Base-by-base conservation (phyloP, 768 basidiomycete genomes). In the Lepiota brunneoincarnata region DNA sequence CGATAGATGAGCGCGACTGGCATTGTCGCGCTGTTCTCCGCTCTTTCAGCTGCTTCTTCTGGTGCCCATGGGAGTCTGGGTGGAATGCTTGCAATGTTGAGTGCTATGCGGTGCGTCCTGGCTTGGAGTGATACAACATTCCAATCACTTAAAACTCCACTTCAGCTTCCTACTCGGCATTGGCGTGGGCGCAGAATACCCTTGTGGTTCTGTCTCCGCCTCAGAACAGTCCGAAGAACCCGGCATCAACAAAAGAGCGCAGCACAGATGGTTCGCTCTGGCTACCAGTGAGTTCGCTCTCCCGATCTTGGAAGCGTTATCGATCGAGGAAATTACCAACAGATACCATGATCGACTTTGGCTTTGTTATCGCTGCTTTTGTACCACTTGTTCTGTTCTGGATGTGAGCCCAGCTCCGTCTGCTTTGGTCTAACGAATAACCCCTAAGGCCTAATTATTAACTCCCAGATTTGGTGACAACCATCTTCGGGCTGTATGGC, bases 161-260 rank as follows among this genome's bases (percentile, higher is more conserved):
- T 58, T 52, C 55, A 91, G 91, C 6, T 95, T 95, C 75, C 68
- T 97, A 1, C 76, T 94, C 41, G 95, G 95, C 35, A 87, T 95
- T 50, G 93, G 93, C 20, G 78, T 93, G 0, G 91, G 92, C 4
- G 90, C 89, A 4, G 90, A 91, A 67, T 95, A 95, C 59, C 94
- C 94, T 6, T 91, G 91, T 58, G 93, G 94, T 21, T 89, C 87
- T 0, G 91, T 93, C 14, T 89, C 92, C 4, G 88, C 87, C 6
- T 87, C 91, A 1, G 95, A 97, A 64, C 90, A 93, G 63, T 89
- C 92, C 2, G 95, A 97, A 67, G 89, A 91, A 66, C 75, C 81
- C 7, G 82, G 81, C 7, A 87, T 96, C 61, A 76, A 69, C 59
- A 92, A 90, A 70, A 84, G 84, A 49, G 79, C 88, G 4, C 94